These are phyloP conservation scores for Aspergillus ellipticus DNA, from an alignment of 495 filamentous ascomycete genomes.

Conservation along the genomic window DNA sequence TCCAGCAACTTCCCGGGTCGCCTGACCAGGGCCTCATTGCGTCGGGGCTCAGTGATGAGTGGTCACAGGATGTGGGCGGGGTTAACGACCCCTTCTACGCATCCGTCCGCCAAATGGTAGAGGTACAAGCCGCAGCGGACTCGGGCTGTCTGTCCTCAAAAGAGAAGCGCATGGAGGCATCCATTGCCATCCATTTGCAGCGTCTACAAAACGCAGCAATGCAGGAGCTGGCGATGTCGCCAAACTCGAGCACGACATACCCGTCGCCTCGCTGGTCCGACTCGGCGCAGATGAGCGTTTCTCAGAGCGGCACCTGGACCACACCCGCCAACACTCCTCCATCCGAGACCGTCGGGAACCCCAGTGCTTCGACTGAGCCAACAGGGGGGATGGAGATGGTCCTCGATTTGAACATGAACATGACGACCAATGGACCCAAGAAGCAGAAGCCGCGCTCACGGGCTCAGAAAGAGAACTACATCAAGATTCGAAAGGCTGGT, in stretches of 20 bases:
- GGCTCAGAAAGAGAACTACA: conserved; percentile 47
- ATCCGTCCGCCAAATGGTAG: conserved; percentile 35
- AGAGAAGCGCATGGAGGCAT: conserved; percentile 44
- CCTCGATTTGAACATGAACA: conserved; percentile 48
- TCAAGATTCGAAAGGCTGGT: conserved; percentile 44
- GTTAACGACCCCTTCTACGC: conserved; percentile 22
- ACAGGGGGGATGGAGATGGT: conserved; percentile 36
- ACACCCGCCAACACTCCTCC: conserved; percentile 18
- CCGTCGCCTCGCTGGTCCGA: conserved; percentile 39
- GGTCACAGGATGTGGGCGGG: conserved; percentile 14
- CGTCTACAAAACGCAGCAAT: conserved; percentile 33
- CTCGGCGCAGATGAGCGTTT: conserved; percentile 25
- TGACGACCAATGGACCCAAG: conserved; percentile 38
- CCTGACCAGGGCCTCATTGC: conserved; percentile 9
- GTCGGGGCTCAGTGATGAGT: conserved; percentile 7
- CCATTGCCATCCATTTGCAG: conserved; percentile 41
- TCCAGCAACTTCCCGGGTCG: conserved; percentile 12
- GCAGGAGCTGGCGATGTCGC: conserved; percentile 27
- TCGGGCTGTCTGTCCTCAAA: conserved; percentile 33
- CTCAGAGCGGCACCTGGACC: conserved; percentile 16
- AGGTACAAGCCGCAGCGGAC: conserved; percentile 39
- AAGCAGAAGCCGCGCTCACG: conserved; percentile 45
- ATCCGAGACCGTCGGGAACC: conserved; percentile 17
- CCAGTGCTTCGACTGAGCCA: conserved; percentile 18
- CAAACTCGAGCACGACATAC: conserved; percentile 34